A percentile compares a stretch with the other conserved stretches of the same genome.
phyloP scores from a whole-genome alignment of 2,329 filamentous ascomycete genomes.

The Malbranchea zuffiana region DNA sequence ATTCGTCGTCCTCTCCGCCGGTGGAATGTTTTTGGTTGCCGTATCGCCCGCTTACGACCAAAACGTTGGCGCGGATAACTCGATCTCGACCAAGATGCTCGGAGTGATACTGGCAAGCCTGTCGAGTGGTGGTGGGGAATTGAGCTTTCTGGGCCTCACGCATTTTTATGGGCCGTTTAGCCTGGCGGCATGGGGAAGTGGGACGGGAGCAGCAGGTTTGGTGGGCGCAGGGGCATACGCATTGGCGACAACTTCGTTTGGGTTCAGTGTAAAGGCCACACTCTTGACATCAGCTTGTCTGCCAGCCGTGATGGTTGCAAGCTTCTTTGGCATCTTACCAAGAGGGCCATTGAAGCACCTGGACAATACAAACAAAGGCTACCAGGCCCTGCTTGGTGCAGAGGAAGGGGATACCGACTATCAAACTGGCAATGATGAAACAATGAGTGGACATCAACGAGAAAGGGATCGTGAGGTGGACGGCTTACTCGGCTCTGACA shows the following conservation, averaged over 20 bases:
- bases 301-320: slow-evolving; percentile 66
- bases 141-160: slow-evolving; percentile 82
- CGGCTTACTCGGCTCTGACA: slow-evolving; percentile 22
- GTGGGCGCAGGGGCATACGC: slow-evolving; percentile 83
- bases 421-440: slow-evolving; percentile 10
- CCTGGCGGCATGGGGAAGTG: slow-evolving; percentile 82
- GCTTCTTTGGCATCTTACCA: slow-evolving; percentile 76
- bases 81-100: slow-evolving; percentile 63
- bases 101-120: slow-evolving; percentile 79
- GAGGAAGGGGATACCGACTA: slow-evolving; percentile 21
- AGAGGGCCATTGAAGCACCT: slow-evolving; percentile 49
- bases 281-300: slow-evolving; percentile 68
- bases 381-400: slow-evolving; percentile 42
- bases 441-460: slow-evolving; percentile 24
- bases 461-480: slow-evolving; percentile 22
- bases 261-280: slow-evolving; percentile 61
- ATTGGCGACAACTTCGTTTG: slow-evolving; percentile 67
- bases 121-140: slow-evolving; percentile 74
- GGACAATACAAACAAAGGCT: slow-evolving; percentile 36
- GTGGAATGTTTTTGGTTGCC: slow-evolving; percentile 82
- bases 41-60: slow-evolving; percentile 52
- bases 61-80: slow-evolving; percentile 23
- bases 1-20: slow-evolving; percentile 64
- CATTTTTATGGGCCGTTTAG: slow-evolving; percentile 86
- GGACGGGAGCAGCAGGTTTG: slow-evolving; percentile 79